Percentiles rank a stretch among this genome's conserved stretches.
These are phyloP conservation scores for Diaporthe humulicola DNA, from an alignment of 2,329 filamentous ascomycete genomes.

Conservation along the genomic window DNA sequence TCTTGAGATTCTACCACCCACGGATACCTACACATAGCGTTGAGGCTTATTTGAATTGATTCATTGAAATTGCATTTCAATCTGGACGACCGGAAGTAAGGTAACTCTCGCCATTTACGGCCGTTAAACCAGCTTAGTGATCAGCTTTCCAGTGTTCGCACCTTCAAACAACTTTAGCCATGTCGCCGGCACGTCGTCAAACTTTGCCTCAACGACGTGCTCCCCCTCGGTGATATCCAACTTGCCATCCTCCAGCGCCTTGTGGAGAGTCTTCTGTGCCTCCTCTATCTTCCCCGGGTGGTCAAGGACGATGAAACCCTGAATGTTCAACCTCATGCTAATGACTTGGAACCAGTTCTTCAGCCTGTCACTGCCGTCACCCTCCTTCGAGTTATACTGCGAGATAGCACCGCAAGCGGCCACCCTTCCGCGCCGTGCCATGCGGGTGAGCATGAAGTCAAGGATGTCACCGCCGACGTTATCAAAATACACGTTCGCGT, in stretches of 20 bases:
- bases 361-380: background rate
- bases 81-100: no score
- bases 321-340: constrained; percentile 2
- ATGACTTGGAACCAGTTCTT: constrained; percentile 33
- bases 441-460: constrained; percentile 18
- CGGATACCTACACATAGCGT: no score
- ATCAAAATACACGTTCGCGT: constrained; percentile 73
- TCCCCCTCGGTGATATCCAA: constrained; percentile 20
- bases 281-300: background rate
- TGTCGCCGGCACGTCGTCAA: constrained; percentile 23
- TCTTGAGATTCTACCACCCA: no score
- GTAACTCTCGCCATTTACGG: background rate
- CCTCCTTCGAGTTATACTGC: constrained; percentile 20
- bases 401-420: constrained; percentile 26
- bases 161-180: constrained; percentile 28
- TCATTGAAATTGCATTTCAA: background rate
- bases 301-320: constrained; percentile 21
- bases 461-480: constrained; percentile 52
- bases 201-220: constrained; percentile 18
- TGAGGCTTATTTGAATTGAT: no score
- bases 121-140: constrained; percentile 17
- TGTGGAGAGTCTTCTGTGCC: constrained; percentile 1
- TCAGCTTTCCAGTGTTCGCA: constrained; percentile 27
- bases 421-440: constrained; percentile 22
- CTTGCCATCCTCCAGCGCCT: constrained; percentile 26